Evolutionary conservation across 2,329 filamentous ascomycete genomes (phyloP).

Genomic region (Salinomyces thailandicus): DNA sequence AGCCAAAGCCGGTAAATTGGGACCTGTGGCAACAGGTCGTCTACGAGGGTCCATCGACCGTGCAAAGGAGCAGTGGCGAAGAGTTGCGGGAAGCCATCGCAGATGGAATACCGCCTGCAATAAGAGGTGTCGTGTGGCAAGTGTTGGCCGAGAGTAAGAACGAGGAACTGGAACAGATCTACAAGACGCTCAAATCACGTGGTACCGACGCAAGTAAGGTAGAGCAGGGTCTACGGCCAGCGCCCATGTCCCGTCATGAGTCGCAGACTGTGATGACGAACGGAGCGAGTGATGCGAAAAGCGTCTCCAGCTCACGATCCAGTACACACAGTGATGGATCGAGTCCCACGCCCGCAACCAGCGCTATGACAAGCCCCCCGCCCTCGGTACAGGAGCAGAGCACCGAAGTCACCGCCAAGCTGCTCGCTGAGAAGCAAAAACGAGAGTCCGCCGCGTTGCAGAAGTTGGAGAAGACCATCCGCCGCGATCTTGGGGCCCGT

Average conservation of each 20-base stretch:
- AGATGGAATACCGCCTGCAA: constrained; percentile 84
- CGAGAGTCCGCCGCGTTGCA: constrained; percentile 61
- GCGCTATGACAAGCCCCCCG: constrained; percentile 28
- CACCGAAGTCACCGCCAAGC: constrained; percentile 57
- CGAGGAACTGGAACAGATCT: constrained; percentile 77
- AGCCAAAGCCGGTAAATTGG: constrained; percentile 79
- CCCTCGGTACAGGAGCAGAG: constrained; percentile 17
- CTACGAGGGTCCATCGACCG: constrained; percentile 81
- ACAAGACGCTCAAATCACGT: constrained; percentile 66
- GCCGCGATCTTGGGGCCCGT: constrained; percentile 77
- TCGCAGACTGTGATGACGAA: constrained; percentile 40
- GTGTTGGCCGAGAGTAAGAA: constrained; percentile 93
- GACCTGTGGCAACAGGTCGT: constrained; percentile 95
- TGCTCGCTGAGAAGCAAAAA: constrained; percentile 59
- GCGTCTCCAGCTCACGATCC: constrained; percentile 66
- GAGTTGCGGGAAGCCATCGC: constrained; percentile 87
- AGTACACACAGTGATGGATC: constrained; percentile 65
- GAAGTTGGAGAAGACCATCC: constrained; percentile 85
- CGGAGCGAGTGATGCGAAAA: constrained; percentile 53
- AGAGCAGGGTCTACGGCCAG: constrained; percentile 9
- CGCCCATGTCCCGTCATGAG: constrained; percentile 11
- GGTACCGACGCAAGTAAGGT: constrained; percentile 68
- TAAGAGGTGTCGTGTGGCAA: constrained; percentile 98
- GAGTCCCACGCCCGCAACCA: constrained; percentile 54
- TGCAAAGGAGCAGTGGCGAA: constrained; percentile 76